A percentile compares a stretch with the other conserved stretches of the same genome.
Evolutionary conservation across 768 basidiomycete genomes (phyloP).

Genomic region (Dentipellis sp.): DNA sequence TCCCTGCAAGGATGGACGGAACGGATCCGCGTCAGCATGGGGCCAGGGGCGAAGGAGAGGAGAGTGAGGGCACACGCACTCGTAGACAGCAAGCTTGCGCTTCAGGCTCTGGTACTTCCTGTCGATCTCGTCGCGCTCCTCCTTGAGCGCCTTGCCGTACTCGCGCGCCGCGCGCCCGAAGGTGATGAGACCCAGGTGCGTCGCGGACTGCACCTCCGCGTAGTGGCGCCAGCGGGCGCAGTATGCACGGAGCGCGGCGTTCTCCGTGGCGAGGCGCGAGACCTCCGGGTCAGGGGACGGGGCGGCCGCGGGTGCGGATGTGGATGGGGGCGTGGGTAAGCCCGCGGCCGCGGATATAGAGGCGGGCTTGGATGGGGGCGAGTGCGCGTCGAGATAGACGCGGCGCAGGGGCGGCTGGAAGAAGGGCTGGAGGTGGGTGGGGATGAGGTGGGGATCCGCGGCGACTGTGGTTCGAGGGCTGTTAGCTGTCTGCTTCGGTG

Average conservation of each 20-base stretch:
- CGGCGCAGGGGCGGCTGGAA: constrained; percentile 11
- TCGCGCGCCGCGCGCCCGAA: constrained; percentile 1
- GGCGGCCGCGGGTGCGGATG: background rate
- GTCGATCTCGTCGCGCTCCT: constrained; percentile 8
- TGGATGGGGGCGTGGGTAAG: background rate
- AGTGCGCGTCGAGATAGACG: constrained; percentile 2
- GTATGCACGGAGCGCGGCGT: constrained; percentile 3
- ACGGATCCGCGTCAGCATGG: too few relatives aligned
- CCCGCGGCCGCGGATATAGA: background rate
- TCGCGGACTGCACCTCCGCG: constrained; percentile 7
- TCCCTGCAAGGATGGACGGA: too few relatives aligned
- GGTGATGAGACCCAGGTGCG: background rate
- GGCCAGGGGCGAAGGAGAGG: too few relatives aligned
- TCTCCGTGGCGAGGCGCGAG: constrained; percentile 9
- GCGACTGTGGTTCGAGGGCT: background rate
- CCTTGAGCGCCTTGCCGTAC: background rate
- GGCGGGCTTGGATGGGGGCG: background rate
- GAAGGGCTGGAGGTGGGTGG: constrained; percentile 9
- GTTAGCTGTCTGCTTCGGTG: background rate
- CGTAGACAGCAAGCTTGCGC: constrained; percentile 3
- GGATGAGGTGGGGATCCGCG: constrained; percentile 5
- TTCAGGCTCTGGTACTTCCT: constrained; percentile 9
- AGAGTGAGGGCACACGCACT: background rate
- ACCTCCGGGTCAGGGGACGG: too few relatives aligned
- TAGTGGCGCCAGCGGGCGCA: constrained; percentile 10